Evolutionary conservation across 768 basidiomycete species (phyloP).

Genomic region (Hericium coralloides): DNA sequence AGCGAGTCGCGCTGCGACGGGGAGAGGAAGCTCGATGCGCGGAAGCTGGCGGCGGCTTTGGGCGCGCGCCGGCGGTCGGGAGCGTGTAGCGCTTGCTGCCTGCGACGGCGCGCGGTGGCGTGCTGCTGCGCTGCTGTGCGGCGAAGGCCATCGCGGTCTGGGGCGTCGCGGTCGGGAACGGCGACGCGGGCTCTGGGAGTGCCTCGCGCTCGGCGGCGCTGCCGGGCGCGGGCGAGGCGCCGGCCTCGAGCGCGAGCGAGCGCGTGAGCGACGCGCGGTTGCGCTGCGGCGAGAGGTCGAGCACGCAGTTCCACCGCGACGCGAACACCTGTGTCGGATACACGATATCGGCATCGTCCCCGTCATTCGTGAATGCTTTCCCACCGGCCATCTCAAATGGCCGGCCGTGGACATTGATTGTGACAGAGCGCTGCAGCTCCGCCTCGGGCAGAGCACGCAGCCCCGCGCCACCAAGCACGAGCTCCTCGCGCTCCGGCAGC

Average conservation of each 20-base stretch:
- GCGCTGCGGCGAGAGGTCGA: slow-evolving; percentile 54
- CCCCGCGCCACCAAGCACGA: slow-evolving; percentile 19
- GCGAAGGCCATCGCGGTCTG: slow-evolving; percentile 11
- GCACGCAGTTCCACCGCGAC: slow-evolving; percentile 84
- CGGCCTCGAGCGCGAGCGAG: neutral
- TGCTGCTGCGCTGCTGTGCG: slow-evolving; percentile 27
- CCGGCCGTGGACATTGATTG: slow-evolving; percentile 70
- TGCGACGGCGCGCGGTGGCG: slow-evolving; percentile 26
- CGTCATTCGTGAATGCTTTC: neutral
- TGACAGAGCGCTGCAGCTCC: slow-evolving; percentile 11
- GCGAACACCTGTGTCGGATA: slow-evolving; percentile 73
- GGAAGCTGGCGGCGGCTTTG: slow-evolving; percentile 21
- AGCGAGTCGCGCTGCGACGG: neutral
- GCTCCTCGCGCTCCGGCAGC: slow-evolving; percentile 35
- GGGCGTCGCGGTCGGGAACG: slow-evolving; percentile 44
- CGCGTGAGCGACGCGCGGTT: slow-evolving; percentile 13
- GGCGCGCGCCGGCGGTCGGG: slow-evolving; percentile 22
- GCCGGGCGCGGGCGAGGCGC: slow-evolving; percentile 2
- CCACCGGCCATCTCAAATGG: slow-evolving; percentile 36
- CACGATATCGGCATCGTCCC: slow-evolving; percentile 7
- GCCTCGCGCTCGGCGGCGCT: slow-evolving; percentile 29
- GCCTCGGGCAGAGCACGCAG: slow-evolving; percentile 1
- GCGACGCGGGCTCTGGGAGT: slow-evolving; percentile 71
- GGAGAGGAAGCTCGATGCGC: slow-evolving; percentile 20
- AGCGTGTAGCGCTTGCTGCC: slow-evolving; percentile 46